Percentiles rank a stretch among this genome's conserved stretches.
Conservation (phyloP, 345 rosid species). For the Diplotaxis tenuifolia region DNA sequence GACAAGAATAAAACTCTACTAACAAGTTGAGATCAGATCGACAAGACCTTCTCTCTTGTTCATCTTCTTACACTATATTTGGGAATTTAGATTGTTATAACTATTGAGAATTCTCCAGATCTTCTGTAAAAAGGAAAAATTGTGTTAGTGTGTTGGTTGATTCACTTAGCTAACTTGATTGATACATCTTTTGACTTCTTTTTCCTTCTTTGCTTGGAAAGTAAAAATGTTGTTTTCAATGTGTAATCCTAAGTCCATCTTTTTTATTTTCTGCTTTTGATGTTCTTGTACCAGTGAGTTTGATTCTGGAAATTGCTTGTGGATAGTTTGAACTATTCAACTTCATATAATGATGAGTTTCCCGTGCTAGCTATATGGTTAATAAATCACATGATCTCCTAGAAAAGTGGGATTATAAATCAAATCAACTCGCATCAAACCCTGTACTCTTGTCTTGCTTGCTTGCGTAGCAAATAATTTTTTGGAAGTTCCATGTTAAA, state of each 20-base stretch:
- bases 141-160: conserved; percentile 18
- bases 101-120: conserved; percentile 19
- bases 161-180: neutral
- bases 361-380: conserved; percentile 8
- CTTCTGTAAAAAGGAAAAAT: conserved; percentile 9
- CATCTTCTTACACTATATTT: neutral
- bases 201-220: conserved; percentile 9
- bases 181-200: too few species aligned
- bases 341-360: conserved; percentile 11
- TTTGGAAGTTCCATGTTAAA: neutral
- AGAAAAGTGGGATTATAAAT: neutral
- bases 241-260: neutral
- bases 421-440: neutral
- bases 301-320: neutral
- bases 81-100: conserved; percentile 31
- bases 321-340: neutral
- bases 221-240: neutral
- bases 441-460: neutral
- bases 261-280: neutral
- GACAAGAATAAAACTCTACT: conserved; percentile 83
- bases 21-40: conserved; percentile 24
- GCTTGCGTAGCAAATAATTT: neutral
- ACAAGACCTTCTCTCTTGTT: conserved; percentile 10
- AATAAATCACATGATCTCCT: conserved; percentile 13
- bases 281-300: neutral